Evolutionary conservation across 352 stramenopile species (phyloP).

Genomic region (Pythium volutum): DNA sequence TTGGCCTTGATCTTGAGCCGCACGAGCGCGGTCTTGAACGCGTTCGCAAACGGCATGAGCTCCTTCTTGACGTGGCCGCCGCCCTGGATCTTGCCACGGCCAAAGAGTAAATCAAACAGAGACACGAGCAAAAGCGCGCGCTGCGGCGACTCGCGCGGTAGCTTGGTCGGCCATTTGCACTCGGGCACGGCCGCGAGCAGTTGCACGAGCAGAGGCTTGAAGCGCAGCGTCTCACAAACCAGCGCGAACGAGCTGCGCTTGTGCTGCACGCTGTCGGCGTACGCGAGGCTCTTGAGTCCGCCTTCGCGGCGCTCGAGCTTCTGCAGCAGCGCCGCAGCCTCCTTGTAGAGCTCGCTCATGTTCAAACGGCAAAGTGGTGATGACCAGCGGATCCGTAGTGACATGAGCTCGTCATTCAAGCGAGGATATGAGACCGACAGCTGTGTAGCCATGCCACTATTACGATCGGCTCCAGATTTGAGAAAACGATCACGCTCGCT

Average conservation of each 20-base stretch:
- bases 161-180: constrained; percentile 60
- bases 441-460: constrained; percentile 11
- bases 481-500: neutral
- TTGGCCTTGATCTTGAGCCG: constrained; percentile 82
- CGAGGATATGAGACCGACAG: neutral
- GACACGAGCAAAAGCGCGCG: constrained; percentile 70
- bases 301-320: constrained; percentile 76
- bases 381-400: constrained; percentile 3
- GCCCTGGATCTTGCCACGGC: constrained; percentile 78
- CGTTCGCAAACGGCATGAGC: constrained; percentile 70
- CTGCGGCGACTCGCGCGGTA: constrained; percentile 33
- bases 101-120: constrained; percentile 88
- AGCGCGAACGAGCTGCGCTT: constrained; percentile 88
- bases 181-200: constrained; percentile 68
- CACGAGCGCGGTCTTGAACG: constrained; percentile 69
- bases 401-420: neutral
- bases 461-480: neutral
- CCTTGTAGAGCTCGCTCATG: constrained; percentile 87
- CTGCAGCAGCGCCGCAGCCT: constrained; percentile 68
- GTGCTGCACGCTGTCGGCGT: constrained; percentile 73
- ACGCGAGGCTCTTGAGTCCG: constrained; percentile 84
- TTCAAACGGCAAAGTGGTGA: neutral
- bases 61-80: constrained; percentile 87
- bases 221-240: constrained; percentile 87
- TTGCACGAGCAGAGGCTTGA: constrained; percentile 74